These are phyloP conservation scores for Ochromonas danica DNA, from an alignment of 108 stramenopile species.

Conservation along the genomic window DNA sequence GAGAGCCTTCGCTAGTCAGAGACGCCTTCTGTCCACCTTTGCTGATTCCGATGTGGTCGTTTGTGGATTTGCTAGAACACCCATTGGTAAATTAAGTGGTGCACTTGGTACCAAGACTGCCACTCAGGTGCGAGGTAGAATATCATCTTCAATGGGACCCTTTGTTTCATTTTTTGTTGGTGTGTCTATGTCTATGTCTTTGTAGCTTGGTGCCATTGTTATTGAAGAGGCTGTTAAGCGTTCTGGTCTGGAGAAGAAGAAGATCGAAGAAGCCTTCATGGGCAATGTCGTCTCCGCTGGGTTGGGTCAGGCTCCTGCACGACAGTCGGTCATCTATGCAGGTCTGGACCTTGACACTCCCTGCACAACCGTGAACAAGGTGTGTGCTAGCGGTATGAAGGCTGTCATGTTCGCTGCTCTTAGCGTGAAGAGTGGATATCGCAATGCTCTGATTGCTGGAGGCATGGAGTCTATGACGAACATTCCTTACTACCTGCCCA, in stretches of 20 bases:
- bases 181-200: too few species aligned
- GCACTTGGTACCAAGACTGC: constrained; percentile 71
- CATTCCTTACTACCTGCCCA: constrained; percentile 81
- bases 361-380: constrained; percentile 83
- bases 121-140: constrained; percentile 76
- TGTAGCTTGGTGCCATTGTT: background rate
- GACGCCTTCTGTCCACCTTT: too few species aligned
- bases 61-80: constrained; percentile 80
- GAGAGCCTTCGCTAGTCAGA: too few species aligned
- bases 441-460: constrained; percentile 38
- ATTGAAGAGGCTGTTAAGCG: constrained; percentile 1
- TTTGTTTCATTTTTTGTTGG: too few species aligned
- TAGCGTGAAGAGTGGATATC: background rate
- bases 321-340: constrained; percentile 64
- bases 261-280: constrained; percentile 63
- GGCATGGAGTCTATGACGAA: constrained; percentile 97
- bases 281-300: constrained; percentile 93
- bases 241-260: background rate
- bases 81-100: constrained; percentile 84
- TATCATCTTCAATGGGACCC: too few species aligned
- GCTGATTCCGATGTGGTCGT: constrained; percentile 77
- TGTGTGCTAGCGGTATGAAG: constrained; percentile 95
- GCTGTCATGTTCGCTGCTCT: constrained; percentile 44
- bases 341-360: constrained; percentile 47
- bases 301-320: constrained; percentile 85